phyloP scores from a whole-genome alignment of 2,329 filamentous ascomycete genomes.

The Aspergillus bombycis region DNA sequence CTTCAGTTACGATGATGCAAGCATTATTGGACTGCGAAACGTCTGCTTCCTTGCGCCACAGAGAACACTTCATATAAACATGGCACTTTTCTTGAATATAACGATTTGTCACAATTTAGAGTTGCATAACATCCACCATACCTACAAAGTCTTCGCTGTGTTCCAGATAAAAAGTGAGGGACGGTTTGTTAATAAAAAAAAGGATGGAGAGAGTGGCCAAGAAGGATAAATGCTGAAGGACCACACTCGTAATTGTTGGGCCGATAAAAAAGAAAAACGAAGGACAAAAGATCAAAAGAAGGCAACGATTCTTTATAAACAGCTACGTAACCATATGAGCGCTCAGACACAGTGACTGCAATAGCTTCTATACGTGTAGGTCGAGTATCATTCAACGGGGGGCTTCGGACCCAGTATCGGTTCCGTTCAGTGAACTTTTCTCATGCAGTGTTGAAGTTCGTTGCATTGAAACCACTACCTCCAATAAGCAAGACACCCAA shows the following conservation, averaged over 20 bases:
- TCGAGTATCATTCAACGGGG: background rate
- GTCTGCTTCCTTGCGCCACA: background rate
- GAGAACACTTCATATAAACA: background rate
- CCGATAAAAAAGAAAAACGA: background rate
- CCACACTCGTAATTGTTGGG: background rate
- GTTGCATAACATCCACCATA: background rate
- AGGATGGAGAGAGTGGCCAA: background rate
- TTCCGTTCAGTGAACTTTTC: constrained; percentile 56
- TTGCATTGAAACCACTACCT: constrained; percentile 79
- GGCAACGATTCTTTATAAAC: background rate
- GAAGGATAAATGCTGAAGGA: background rate
- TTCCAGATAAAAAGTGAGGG: background rate
- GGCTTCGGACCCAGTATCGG: constrained; percentile 7
- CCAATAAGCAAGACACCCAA: constrained; percentile 50
- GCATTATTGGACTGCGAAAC: background rate
- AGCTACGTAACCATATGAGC: background rate
- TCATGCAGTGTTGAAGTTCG: constrained; percentile 91
- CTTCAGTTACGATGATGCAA: background rate
- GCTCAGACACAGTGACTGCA: background rate
- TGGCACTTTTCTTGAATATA: background rate
- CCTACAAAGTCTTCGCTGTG: background rate
- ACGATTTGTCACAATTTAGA: background rate
- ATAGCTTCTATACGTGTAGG: background rate
- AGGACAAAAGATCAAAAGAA: background rate
- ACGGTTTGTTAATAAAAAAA: background rate